A percentile compares a stretch with the other conserved stretches of the same genome.
Evolutionary conservation across 768 basidiomycete species (phyloP).

Genomic region (Heimioporus sp.): DNA sequence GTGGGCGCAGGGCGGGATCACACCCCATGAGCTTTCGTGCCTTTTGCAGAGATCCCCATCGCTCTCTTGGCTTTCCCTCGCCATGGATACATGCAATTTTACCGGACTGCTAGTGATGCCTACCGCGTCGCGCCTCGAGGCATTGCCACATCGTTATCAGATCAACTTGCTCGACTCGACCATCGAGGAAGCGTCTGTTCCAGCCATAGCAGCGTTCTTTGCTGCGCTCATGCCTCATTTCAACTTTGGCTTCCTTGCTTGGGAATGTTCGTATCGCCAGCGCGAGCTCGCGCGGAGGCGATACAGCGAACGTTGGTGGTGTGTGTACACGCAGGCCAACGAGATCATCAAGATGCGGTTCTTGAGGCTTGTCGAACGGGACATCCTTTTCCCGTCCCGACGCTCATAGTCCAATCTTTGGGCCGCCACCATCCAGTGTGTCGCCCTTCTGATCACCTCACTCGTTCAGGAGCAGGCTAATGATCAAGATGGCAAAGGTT

Average conservation of each 20-base stretch:
- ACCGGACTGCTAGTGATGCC: not conserved
- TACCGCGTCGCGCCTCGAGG: too few species aligned
- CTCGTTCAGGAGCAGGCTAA: too few species aligned
- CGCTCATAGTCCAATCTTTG: too few species aligned
- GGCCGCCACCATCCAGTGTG: too few species aligned
- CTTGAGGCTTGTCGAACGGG: too few species aligned
- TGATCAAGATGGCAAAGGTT: too few species aligned
- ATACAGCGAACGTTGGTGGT: too few species aligned
- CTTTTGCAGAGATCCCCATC: not conserved
- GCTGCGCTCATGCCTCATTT: not conserved
- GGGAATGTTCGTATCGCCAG: not conserved
- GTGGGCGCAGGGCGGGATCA: not conserved
- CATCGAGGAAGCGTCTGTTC: not conserved
- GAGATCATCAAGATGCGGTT: too few species aligned
- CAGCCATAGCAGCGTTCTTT: slow-evolving; percentile 2
- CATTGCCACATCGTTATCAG: not conserved
- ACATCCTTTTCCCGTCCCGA: too few species aligned
- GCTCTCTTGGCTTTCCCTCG: not conserved
- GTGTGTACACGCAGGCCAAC: too few species aligned
- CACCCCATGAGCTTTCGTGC: slow-evolving; percentile 1
- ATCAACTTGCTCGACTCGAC: slow-evolving; percentile 4
- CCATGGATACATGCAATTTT: slow-evolving; percentile 5
- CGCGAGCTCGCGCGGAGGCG: too few species aligned
- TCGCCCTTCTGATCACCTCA: too few species aligned
- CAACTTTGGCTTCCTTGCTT: not conserved